phyloP scores from a whole-genome alignment of 1,284 basidiomycete species.

The Puccinia coronata region DNA sequence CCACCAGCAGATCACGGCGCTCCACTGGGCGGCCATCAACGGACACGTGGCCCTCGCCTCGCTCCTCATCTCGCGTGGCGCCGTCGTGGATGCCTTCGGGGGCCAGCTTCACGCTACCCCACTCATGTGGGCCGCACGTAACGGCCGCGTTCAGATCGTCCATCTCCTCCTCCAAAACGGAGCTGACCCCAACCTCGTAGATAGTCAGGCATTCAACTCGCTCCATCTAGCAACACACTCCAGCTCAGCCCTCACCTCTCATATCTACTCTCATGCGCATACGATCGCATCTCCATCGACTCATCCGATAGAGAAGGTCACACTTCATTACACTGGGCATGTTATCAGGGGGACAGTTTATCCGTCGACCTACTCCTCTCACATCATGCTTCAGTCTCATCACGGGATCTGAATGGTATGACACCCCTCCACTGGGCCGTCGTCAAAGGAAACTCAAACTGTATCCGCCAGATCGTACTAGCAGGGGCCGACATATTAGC shows the following conservation, averaged over 20 bases:
- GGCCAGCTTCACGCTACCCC: conserved; percentile 95
- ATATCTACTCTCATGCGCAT: conserved; percentile 68
- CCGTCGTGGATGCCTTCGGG: conserved; percentile 88
- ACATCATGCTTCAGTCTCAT: conserved; percentile 77
- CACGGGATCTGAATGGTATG: conserved; percentile 78
- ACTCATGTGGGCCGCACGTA: conserved; percentile 94
- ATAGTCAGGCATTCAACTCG: conserved; percentile 94
- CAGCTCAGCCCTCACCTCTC: conserved; percentile 89
- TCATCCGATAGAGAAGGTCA: conserved; percentile 82
- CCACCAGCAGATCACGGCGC: conserved; percentile 84
- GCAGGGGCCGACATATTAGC: conserved; percentile 79
- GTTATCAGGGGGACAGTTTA: conserved; percentile 95
- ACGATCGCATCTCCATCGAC: conserved; percentile 61
- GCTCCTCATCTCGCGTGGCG: conserved; percentile 86
- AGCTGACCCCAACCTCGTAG: conserved; percentile 85
- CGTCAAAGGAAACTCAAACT: conserved; percentile 84
- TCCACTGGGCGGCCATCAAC: conserved; percentile 97
- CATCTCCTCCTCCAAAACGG: conserved; percentile 83
- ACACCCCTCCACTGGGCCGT: conserved; percentile 97
- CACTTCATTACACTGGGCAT: conserved; percentile 97
- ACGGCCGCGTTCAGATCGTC: conserved; percentile 91
- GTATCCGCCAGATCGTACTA: conserved; percentile 80
- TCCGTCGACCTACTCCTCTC: conserved; percentile 86
- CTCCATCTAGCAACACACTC: conserved; percentile 94
- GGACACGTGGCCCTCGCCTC: conserved; percentile 71